Conservation (phyloP, 371 early-diverging fungal genomes). For the Rhizopus microsporus region DNA sequence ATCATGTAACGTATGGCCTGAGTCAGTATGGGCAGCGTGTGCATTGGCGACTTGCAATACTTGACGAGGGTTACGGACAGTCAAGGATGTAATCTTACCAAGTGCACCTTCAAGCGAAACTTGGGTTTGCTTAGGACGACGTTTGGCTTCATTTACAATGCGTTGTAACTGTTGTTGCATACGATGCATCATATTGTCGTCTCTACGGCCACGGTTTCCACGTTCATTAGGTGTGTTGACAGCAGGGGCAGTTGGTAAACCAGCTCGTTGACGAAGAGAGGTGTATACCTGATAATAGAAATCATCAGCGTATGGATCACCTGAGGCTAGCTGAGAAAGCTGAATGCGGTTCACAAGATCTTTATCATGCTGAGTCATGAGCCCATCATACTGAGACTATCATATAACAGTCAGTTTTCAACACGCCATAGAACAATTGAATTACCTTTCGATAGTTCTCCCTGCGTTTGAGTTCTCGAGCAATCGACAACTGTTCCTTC, state of each 20-base stretch:
- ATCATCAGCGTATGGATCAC: constrained; percentile 89
- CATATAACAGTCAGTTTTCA: not conserved
- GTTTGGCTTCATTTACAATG: constrained; percentile 87
- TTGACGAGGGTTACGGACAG: constrained; percentile 88
- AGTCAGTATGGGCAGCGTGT: constrained; percentile 1
- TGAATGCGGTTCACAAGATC: constrained; percentile 91
- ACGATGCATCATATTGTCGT: constrained; percentile 63
- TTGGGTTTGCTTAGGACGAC: constrained; percentile 79
- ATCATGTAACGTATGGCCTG: not conserved
- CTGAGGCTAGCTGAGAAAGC: constrained; percentile 88
- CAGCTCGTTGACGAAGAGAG: constrained; percentile 67
- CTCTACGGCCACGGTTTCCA: constrained; percentile 41
- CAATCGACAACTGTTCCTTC: constrained; percentile 31
- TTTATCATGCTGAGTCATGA: constrained; percentile 94
- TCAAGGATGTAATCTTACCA: constrained; percentile 88
- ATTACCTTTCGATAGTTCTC: constrained; percentile 47
- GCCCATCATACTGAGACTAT: constrained; percentile 76
- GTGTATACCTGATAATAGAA: constrained; percentile 93
- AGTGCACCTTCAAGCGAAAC: constrained; percentile 94
- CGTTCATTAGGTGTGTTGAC: constrained; percentile 11
- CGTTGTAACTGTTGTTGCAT: constrained; percentile 94
- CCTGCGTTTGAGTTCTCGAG: constrained; percentile 48
- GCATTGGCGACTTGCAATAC: constrained; percentile 68
- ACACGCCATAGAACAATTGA: not conserved
- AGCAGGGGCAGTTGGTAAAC: constrained; percentile 25